phyloP scores from a whole-genome alignment of 1,139 yeast species.

The Protomyces inouyei region DNA sequence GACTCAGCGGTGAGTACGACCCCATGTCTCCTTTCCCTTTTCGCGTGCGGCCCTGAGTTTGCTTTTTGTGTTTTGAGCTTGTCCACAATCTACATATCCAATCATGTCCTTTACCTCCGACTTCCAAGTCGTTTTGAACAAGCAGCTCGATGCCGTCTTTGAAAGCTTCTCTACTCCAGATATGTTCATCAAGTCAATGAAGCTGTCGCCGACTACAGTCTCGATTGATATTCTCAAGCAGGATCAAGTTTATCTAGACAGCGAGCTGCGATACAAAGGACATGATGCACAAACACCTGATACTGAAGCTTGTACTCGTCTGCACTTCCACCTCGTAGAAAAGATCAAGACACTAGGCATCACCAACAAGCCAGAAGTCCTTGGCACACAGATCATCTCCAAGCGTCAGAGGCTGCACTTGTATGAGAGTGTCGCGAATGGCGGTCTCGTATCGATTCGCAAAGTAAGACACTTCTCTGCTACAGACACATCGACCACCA shows the following conservation, averaged over 20 bases:
- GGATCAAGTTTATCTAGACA: neutral
- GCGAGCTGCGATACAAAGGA: neutral
- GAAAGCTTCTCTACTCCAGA: constrained; percentile 7
- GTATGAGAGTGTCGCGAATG: constrained; percentile 15
- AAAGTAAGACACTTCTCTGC: constrained; percentile 11
- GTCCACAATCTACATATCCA: neutral
- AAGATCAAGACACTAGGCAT: constrained; percentile 5
- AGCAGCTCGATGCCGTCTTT: neutral
- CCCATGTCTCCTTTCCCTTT: neutral
- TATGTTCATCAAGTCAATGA: neutral
- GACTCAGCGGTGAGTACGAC: neutral
- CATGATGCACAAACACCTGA: neutral
- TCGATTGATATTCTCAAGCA: constrained; percentile 7
- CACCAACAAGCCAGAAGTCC: constrained; percentile 2
- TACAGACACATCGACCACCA: neutral
- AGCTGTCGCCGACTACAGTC: constrained; percentile 6
- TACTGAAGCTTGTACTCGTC: neutral
- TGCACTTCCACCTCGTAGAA: constrained; percentile 9
- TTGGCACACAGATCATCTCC: constrained; percentile 11
- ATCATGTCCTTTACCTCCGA: neutral
- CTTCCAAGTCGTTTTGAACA: neutral
- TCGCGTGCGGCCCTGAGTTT: neutral
- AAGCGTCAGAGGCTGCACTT: neutral
- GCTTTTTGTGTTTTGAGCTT: neutral
- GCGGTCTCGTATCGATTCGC: constrained; percentile 5